phyloP scores from a whole-genome alignment of 352 stramenopile species.

The Elongisporangium prolatum region DNA sequence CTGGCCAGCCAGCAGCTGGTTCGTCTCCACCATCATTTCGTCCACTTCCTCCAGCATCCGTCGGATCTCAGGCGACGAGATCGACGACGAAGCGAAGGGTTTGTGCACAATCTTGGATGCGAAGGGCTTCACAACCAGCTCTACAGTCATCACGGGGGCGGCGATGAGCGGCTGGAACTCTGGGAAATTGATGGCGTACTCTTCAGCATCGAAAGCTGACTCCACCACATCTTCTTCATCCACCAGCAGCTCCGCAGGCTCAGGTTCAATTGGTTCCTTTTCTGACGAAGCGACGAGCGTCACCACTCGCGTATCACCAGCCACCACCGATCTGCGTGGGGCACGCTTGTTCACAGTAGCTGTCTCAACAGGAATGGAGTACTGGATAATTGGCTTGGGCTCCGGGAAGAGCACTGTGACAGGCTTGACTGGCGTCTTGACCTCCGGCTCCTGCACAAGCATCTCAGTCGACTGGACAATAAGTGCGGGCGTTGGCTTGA shows the following conservation, averaged over 20 bases:
- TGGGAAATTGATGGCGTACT: neutral
- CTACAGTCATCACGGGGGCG: neutral
- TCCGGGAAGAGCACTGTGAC: neutral
- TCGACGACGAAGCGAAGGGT: neutral
- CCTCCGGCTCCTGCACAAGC: neutral
- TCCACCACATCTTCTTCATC: neutral
- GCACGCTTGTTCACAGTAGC: neutral
- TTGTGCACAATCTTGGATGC: neutral
- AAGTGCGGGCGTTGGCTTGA: neutral
- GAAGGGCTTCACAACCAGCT: neutral
- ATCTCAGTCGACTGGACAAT: neutral
- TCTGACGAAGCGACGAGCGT: neutral
- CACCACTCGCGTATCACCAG: neutral
- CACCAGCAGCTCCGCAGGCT: neutral
- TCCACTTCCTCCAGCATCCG: conserved; percentile 37
- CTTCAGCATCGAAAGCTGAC: neutral
- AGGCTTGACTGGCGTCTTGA: neutral
- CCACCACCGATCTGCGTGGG: neutral
- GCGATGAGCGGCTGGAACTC: neutral
- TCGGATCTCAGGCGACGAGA: conserved; percentile 16
- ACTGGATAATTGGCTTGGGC: neutral
- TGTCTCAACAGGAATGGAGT: neutral
- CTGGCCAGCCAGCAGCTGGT: conserved; percentile 2
- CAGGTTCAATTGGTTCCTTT: neutral
- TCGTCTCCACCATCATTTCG: conserved; percentile 28